Base-by-base conservation (phyloP, 2,329 filamentous ascomycete genomes). In the Pseudogymnoascus sp. region DNA sequence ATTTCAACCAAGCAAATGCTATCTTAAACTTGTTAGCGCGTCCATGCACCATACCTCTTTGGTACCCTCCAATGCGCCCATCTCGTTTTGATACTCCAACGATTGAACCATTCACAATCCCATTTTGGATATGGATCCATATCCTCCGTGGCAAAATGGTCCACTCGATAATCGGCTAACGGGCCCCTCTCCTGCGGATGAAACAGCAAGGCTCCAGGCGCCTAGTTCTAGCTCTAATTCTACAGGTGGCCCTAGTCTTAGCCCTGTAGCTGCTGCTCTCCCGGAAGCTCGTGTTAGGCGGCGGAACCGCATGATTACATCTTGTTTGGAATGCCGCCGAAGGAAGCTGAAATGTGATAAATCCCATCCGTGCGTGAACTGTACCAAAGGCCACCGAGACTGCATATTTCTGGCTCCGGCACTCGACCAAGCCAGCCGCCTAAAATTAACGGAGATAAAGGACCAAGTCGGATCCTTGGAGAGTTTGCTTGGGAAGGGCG, bases 291-390 rank as follows among this genome's bases (percentile, higher is more conserved):
- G 51, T 57, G 51, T 57, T 36, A 57, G 72, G 39, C 66, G 86
- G 51, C 79, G 86, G 67, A 83, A 88, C 77, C 80, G 84, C 70
- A 82, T 88, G 79, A 87, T 90, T 73, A 83, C 83, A 66, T 87
- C 85, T 29, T 90, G 86, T 72, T 80, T 88, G 36, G 85, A 88
- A 73, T 91, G 88, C 72, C 83, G 90, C 40, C 83, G 88, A 21
- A 83, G 90, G 42, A 93, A 93, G 75, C 78, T 92, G 63, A 90
- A 89, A 73, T 93, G 90, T 76, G 87, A 90, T 77, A 91, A 90
- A 72, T 75, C 79, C 18, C 82, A 88, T 61, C 88, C 90, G 65
- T 93, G 89, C 72, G 80, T 80, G 67, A 90, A 90, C 73, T 88
- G 72, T 37, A 61, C 69, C 1, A 73, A 79, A 61, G 79, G 77